Percentiles rank a stretch among this genome's conserved stretches.
Conservation (phyloP, 2,329 filamentous ascomycete genomes). For the Penicillium sp. region DNA sequence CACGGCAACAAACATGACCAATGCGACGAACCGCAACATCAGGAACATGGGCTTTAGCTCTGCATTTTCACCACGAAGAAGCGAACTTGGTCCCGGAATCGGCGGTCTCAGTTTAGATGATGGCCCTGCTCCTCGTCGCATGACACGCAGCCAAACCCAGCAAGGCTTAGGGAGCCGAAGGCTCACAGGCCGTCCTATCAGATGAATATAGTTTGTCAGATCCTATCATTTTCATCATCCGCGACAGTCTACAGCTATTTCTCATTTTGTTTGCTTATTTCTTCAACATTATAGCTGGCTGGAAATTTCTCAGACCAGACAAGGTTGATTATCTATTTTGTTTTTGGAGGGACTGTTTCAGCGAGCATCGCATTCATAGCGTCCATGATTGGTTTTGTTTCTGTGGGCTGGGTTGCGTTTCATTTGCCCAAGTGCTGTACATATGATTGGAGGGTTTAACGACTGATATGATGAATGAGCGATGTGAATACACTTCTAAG, state of each 20-base stretch:
- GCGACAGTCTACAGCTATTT: background rate
- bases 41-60: constrained; percentile 22
- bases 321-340: constrained; percentile 1
- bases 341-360: constrained; percentile 2
- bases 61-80: constrained; percentile 31
- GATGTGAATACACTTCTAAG: background rate
- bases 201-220: constrained; percentile 6
- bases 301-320: no score
- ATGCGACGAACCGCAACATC: constrained; percentile 36
- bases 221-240: background rate
- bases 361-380: constrained; percentile 16
- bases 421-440: constrained; percentile 1
- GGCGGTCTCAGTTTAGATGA: constrained; percentile 37
- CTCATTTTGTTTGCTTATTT: background rate
- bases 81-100: constrained; percentile 34
- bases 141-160: constrained; percentile 38
- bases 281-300: background rate
- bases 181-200: constrained; percentile 15
- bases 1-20: constrained; percentile 31
- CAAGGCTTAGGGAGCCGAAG: constrained; percentile 19
- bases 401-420: background rate
- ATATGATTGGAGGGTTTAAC: constrained; percentile 4
- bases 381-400: constrained; percentile 9
- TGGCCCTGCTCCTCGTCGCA: constrained; percentile 28
- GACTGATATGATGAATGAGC: constrained; percentile 2